Conservation (phyloP, 1,139 yeast species). For the Meyerozyma sp. region DNA sequence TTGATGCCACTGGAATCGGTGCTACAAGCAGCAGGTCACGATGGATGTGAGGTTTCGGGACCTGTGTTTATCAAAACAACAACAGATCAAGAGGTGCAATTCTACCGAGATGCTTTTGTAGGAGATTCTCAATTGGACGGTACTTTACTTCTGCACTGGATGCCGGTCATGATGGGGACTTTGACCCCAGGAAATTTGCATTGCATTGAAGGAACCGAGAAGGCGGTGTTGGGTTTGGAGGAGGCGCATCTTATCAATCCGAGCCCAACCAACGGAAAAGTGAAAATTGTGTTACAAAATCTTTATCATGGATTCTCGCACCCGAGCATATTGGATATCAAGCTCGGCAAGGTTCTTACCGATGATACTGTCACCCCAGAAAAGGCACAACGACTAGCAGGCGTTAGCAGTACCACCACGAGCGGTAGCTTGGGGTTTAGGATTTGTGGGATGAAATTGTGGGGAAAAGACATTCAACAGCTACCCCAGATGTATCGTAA, state of each 20-base stretch:
- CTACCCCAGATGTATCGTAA: conserved; percentile 6
- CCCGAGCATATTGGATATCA: conserved; percentile 80
- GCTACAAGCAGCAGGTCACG: conserved; percentile 83
- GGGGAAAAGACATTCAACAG: conserved; percentile 3
- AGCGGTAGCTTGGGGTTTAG: conserved; percentile 72
- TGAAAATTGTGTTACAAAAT: conserved; percentile 70
- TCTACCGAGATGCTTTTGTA: conserved; percentile 45
- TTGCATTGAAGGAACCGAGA: not conserved
- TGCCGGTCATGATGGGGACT: conserved; percentile 37
- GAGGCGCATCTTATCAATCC: not conserved
- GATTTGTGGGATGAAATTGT: conserved; percentile 82
- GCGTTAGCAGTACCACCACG: conserved; percentile 69
- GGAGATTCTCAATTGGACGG: conserved; percentile 20
- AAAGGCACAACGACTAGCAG: conserved; percentile 54
- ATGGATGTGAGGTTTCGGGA: conserved; percentile 68
- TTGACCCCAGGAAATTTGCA: conserved; percentile 25
- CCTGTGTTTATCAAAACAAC: conserved; percentile 70
- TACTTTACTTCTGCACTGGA: conserved; percentile 47
- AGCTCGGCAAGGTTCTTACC: conserved; percentile 67
- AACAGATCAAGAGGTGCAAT: conserved; percentile 57
- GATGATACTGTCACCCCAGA: conserved; percentile 46
- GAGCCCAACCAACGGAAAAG: conserved; percentile 8
- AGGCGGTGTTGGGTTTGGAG: not conserved
- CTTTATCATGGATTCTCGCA: conserved; percentile 51
- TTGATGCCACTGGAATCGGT: not conserved